A percentile compares a stretch with the other conserved stretches of the same genome.
phyloP scores from a whole-genome alignment of 2,329 filamentous ascomycete species.

The Niveomyces coronatus region DNA sequence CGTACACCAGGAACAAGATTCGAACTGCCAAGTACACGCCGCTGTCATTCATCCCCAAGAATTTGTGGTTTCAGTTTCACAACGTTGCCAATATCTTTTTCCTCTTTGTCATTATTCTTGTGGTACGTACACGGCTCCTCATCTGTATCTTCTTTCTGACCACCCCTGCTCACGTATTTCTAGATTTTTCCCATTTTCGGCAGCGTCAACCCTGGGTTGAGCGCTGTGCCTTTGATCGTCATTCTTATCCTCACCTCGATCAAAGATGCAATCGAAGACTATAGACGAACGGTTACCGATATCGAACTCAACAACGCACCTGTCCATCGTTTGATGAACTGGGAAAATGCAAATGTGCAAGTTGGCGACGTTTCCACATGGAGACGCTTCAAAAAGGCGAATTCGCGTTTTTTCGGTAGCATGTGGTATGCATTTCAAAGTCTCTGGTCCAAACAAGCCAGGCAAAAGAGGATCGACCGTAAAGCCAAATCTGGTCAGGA shows the following conservation, averaged over 20 bases:
- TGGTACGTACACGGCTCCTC: constrained; percentile 48
- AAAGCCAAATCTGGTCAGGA: constrained; percentile 22
- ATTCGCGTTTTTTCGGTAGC: constrained; percentile 47
- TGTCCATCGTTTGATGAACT: constrained; percentile 79
- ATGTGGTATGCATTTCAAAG: constrained; percentile 38
- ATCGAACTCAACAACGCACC: constrained; percentile 94
- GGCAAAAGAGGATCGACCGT: constrained; percentile 37
- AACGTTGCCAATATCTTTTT: constrained; percentile 99
- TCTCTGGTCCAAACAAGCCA: constrained; percentile 42
- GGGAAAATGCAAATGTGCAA: constrained; percentile 86
- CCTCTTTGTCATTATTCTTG: constrained; percentile 87
- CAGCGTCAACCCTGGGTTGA: constrained; percentile 78
- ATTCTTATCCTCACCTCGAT: constrained; percentile 81
- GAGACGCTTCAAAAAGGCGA: constrained; percentile 87
- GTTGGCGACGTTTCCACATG: constrained; percentile 78
- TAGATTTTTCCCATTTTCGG: constrained; percentile 97
- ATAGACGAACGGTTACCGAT: constrained; percentile 80
- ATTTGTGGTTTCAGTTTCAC: constrained; percentile 95
- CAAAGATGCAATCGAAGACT: constrained; percentile 95
- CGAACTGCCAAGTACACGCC: constrained; percentile 96
- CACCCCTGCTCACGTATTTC: constrained; percentile 11
- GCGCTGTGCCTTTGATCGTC: constrained; percentile 83
- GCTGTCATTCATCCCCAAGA: constrained; percentile 90
- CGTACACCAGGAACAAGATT: constrained; percentile 89
- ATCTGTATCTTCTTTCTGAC: constrained; percentile 6